These are phyloP conservation scores for Fusarium sp. DNA, from an alignment of 2,329 filamentous ascomycete species.

Conservation along the genomic window DNA sequence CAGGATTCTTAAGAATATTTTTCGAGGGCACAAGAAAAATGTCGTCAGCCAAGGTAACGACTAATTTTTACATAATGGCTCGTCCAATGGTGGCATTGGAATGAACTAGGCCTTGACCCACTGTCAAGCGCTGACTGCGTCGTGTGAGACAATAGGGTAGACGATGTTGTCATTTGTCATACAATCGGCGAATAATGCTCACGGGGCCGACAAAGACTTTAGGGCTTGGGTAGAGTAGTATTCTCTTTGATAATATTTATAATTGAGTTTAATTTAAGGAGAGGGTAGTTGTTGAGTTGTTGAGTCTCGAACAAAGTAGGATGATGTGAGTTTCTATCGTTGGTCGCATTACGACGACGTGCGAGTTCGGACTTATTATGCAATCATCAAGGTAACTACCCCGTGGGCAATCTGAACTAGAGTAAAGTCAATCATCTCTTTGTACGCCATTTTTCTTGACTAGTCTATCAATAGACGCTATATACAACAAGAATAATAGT, in stretches of 20 bases:
- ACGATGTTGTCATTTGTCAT: background rate
- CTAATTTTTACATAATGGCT: constrained; percentile 20
- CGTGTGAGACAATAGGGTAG: constrained; percentile 10
- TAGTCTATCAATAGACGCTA: background rate
- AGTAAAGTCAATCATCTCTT: background rate
- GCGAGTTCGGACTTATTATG: background rate
- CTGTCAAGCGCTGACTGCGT: background rate
- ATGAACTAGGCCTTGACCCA: background rate
- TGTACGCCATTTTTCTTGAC: background rate
- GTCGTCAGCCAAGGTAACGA: constrained; percentile 28
- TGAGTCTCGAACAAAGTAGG: background rate
- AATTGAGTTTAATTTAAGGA: background rate
- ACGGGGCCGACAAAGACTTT: background rate
- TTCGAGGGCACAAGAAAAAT: constrained; percentile 9
- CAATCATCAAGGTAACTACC: background rate
- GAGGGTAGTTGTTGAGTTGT: background rate
- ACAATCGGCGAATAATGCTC: background rate
- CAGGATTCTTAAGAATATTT: background rate
- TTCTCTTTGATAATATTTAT: constrained; percentile 7
- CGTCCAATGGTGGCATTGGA: constrained; percentile 1
- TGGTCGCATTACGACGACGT: background rate
- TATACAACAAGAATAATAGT: background rate
- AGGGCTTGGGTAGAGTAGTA: constrained; percentile 7
- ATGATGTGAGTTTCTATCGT: background rate
- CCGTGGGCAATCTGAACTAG: background rate